phyloP scores from a whole-genome alignment of 768 basidiomycete species.

The Phallus indusiatus region DNA sequence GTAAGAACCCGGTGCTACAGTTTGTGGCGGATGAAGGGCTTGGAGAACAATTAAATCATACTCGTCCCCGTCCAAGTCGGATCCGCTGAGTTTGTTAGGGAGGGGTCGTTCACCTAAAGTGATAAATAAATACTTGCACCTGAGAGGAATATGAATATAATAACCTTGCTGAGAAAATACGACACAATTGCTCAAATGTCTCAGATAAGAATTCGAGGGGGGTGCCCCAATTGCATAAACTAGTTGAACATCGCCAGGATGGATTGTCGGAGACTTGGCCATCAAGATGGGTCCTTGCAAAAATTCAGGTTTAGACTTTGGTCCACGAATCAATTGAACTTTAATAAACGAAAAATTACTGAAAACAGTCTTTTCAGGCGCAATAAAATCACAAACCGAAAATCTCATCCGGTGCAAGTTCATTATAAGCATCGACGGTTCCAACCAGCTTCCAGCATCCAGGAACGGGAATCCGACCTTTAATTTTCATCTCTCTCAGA shows the following conservation, averaged over 20 bases:
- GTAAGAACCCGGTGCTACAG: conserved; percentile 36
- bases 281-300: conserved; percentile 47
- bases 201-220: conserved; percentile 41
- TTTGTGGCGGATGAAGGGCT: neutral
- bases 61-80: conserved; percentile 58
- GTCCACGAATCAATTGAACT: conserved; percentile 39
- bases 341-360: conserved; percentile 18
- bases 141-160: neutral
- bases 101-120: conserved; percentile 48
- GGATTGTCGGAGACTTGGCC: conserved; percentile 57
- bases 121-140: neutral
- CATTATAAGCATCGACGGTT: conserved; percentile 54
- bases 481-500: conserved; percentile 51
- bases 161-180: conserved; percentile 40
- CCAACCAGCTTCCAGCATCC: conserved; percentile 60
- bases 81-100: conserved; percentile 55
- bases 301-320: conserved; percentile 22
- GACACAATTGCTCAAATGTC: conserved; percentile 34
- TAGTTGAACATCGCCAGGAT: conserved; percentile 59
- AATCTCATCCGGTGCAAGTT: conserved; percentile 43
- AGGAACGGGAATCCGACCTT: conserved; percentile 57
- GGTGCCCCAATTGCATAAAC: conserved; percentile 51
- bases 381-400: conserved; percentile 33
- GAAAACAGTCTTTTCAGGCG: neutral
- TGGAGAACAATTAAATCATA: conserved; percentile 39